Conservation (phyloP, 805 yeast species). For the Metschnikowia amazonensis region DNA sequence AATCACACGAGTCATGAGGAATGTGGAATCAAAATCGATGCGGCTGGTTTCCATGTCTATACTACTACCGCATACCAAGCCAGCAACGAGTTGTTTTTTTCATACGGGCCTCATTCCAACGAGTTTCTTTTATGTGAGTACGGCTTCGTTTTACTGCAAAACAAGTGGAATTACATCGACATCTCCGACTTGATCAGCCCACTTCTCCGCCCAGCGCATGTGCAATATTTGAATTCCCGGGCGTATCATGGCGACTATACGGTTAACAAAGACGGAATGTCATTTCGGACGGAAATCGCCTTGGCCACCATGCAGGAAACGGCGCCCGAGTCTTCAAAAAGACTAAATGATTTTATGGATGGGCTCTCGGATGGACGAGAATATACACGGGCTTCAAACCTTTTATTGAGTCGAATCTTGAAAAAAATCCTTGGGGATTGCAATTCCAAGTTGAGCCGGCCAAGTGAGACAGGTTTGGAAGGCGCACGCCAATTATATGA, state of each 20-base stretch:
- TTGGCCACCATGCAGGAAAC: conserved; percentile 52
- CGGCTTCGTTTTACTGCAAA: conserved; percentile 63
- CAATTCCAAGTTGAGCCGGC: conserved; percentile 16
- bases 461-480: conserved; percentile 7
- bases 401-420: conserved; percentile 32
- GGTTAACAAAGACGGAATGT: conserved; percentile 45
- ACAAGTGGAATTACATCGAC: conserved; percentile 71
- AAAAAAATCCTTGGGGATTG: conserved; percentile 24
- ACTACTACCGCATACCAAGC: conserved; percentile 26
- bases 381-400: conserved; percentile 30
- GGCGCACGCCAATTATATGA: conserved; percentile 24
- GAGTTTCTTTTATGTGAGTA: conserved; percentile 80
- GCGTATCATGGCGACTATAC: conserved; percentile 78
- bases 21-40: conserved; percentile 46
- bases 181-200: conserved; percentile 43
- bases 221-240: conserved; percentile 42
- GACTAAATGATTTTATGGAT: conserved; percentile 36
- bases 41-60: conserved; percentile 51
- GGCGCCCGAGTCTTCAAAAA: conserved; percentile 27
- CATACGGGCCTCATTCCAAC: conserved; percentile 88
- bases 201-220: conserved; percentile 35
- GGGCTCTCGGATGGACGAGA: conserved; percentile 48
- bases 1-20: conserved; percentile 64
- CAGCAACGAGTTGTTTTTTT: conserved; percentile 60
- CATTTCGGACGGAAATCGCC: conserved; percentile 75